Conservation (phyloP, 2,329 filamentous ascomycete genomes). For the Ceratocystis ficicola region DNA sequence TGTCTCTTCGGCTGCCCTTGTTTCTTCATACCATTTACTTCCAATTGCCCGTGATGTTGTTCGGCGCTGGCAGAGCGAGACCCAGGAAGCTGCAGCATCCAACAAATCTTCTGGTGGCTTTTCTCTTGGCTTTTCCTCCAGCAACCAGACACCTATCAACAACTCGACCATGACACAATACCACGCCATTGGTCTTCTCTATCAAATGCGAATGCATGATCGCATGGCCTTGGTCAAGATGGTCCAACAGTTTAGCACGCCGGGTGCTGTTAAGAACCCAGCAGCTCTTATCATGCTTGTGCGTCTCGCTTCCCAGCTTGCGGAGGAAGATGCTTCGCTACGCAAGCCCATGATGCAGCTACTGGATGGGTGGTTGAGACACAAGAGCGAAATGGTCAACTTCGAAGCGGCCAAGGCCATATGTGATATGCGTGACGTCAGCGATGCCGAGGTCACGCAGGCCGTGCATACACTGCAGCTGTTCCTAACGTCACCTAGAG, state of each 20-base stretch:
- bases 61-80: constrained; percentile 95
- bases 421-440: constrained; percentile 85
- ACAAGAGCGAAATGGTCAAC: constrained; percentile 99
- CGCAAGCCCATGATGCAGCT: constrained; percentile 95
- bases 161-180: constrained; percentile 98
- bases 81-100: constrained; percentile 86
- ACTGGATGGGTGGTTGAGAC: constrained; percentile 87
- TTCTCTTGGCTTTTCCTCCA: constrained; percentile 80
- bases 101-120: constrained; percentile 83
- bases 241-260: constrained; percentile 95
- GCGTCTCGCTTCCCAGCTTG: constrained; percentile 80
- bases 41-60: constrained; percentile 94
- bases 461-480: constrained; percentile 91
- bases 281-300: constrained; percentile 88
- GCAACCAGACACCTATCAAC: constrained; percentile 63
- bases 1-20: constrained; percentile 86
- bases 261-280: constrained; percentile 88
- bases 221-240: constrained; percentile 98
- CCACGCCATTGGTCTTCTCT: constrained; percentile 91
- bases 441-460: constrained; percentile 79
- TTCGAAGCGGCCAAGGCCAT: constrained; percentile 98
- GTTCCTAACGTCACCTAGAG: constrained; percentile 88
- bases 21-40: constrained; percentile 94
- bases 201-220: constrained; percentile 95
- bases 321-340: constrained; percentile 80